phyloP scores from a whole-genome alignment of 768 basidiomycete genomes.

The Lepiota subincarnata region DNA sequence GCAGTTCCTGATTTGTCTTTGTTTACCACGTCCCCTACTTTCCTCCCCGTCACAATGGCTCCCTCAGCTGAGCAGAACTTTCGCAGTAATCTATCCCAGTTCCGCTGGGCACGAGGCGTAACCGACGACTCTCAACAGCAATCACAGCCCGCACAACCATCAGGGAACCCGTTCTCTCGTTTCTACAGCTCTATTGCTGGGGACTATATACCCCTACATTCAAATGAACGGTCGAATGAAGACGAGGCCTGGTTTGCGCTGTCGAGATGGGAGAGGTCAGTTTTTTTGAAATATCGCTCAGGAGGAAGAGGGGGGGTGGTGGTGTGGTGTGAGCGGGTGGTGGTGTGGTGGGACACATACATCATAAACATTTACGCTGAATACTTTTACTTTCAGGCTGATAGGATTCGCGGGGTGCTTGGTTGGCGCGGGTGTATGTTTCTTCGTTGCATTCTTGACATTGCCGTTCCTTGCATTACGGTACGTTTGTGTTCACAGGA shows the following conservation, averaged over 20 bases:
- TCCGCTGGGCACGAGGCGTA: slow-evolving; percentile 76
- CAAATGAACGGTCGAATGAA: slow-evolving; percentile 80
- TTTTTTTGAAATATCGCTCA: not conserved
- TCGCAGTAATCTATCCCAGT: slow-evolving; percentile 72
- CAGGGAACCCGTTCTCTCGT: slow-evolving; percentile 71
- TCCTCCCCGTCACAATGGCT: slow-evolving; percentile 13
- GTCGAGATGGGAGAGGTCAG: slow-evolving; percentile 89
- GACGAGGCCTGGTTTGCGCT: slow-evolving; percentile 95
- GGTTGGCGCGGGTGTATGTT: slow-evolving; percentile 88
- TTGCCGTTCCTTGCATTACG: slow-evolving; percentile 49
- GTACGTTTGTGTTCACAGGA: slow-evolving; percentile 24
- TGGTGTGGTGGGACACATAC: too few relatives aligned
- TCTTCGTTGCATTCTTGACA: slow-evolving; percentile 86
- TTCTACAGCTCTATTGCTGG: slow-evolving; percentile 85
- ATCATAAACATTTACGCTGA: too few relatives aligned
- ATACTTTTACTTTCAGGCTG: slow-evolving; percentile 42
- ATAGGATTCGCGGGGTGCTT: slow-evolving; percentile 89
- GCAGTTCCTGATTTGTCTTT: slow-evolving; percentile 1
- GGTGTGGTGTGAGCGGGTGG: too few relatives aligned
- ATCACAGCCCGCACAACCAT: slow-evolving; percentile 27
- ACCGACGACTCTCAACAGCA: slow-evolving; percentile 67
- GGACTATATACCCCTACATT: slow-evolving; percentile 85
- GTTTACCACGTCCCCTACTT: slow-evolving; percentile 1
- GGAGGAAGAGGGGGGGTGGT: not conserved
- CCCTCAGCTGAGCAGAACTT: slow-evolving; percentile 60